Base-by-base conservation (phyloP, 1,284 basidiomycete species). In the Ustilago hordei region DNA sequence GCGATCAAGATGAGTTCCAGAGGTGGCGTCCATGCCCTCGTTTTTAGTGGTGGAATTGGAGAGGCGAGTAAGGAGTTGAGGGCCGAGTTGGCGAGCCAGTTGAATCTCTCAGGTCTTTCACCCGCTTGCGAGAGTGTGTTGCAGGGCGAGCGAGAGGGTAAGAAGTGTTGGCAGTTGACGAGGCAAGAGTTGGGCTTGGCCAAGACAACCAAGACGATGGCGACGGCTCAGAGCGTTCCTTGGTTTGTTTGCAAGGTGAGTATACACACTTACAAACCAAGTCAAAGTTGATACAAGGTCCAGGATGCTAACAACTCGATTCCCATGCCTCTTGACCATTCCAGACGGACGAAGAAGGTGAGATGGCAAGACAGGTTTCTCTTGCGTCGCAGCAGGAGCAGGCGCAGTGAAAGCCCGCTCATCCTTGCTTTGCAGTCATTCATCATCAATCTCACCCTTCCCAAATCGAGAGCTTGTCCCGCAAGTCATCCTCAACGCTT, bases 11-110 rank as follows among this genome's bases (percentile, higher is more conserved):
- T 78, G 48, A n/a, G 69, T 8, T 13, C 13, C 4, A 55, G 62
- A 7, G 65, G 66, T 4, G 66, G 61, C 15, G 55, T 77, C 1
- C 43, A 74, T 38, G 66, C 71, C 17, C 13, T 77, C n/a, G 75
- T 77, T 5, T 69, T 77, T 43, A 59, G 56, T 17, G 73, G 73
- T n/a, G 73, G 73, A 2, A 72, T 75, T 28, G 73, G 73, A 13
- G 69, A 75, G 31, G 61, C 62, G 34, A 60, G 58, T 38, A 11
- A 35, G 3, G 60, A 65, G 23, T 43, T 64, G 47, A 47, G 23
- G 15, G 8, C 2, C 4, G 60, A 43, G 13, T 8, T 66, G 28
- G 64, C 64, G 15, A 36, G 15, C 0, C 28, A 31, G 17, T 47
- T 66, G 12, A 57, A 67, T 12, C 13, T 17, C 6, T 55, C 64